These are phyloP conservation scores for Danielia reshetovae DNA, from an alignment of 805 yeast species.

Conservation along the genomic window DNA sequence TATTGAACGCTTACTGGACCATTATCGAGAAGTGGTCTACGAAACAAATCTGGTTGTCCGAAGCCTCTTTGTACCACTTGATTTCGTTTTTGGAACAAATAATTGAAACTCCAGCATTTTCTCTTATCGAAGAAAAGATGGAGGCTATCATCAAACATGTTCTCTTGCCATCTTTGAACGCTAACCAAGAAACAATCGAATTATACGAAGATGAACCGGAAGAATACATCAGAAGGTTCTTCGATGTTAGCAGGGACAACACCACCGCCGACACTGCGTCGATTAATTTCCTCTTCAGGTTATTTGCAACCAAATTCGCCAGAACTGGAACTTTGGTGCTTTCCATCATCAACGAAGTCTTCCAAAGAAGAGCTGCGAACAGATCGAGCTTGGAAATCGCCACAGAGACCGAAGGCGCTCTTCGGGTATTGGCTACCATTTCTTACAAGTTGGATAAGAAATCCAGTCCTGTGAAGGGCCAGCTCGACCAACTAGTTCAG, in stretches of 20 bases:
- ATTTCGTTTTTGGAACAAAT: constrained; percentile 42
- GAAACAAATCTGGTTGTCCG: constrained; percentile 37
- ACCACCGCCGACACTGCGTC: constrained; percentile 50
- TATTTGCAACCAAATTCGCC: constrained; percentile 37
- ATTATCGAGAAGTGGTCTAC: constrained; percentile 41
- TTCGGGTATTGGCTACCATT: constrained; percentile 38
- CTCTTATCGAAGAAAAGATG: constrained; percentile 33
- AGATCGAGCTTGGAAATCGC: constrained; percentile 26
- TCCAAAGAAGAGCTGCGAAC: constrained; percentile 29
- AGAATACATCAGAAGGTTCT: constrained; percentile 41
- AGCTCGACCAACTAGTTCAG: constrained; percentile 35
- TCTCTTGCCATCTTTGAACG: constrained; percentile 38
- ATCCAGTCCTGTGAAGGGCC: constrained; percentile 35
- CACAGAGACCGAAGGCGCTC: constrained; percentile 39
- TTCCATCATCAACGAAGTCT: constrained; percentile 30
- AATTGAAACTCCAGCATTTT: constrained; percentile 37
- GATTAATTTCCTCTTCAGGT: constrained; percentile 40
- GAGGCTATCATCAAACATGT: constrained; percentile 40
- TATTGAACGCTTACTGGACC: constrained; percentile 39
- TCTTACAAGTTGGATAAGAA: constrained; percentile 35
- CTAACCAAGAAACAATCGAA: constrained; percentile 35
- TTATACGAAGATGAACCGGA: constrained; percentile 45
- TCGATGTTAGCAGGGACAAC: constrained; percentile 45
- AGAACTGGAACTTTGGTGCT: constrained; percentile 31
- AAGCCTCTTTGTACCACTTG: constrained; percentile 38